Evolutionary conservation across 2,329 filamentous ascomycete species (phyloP), one percentile per base, ranked within the genome.

Genomic region (Ophiosphaerella herpotricha): DNA sequence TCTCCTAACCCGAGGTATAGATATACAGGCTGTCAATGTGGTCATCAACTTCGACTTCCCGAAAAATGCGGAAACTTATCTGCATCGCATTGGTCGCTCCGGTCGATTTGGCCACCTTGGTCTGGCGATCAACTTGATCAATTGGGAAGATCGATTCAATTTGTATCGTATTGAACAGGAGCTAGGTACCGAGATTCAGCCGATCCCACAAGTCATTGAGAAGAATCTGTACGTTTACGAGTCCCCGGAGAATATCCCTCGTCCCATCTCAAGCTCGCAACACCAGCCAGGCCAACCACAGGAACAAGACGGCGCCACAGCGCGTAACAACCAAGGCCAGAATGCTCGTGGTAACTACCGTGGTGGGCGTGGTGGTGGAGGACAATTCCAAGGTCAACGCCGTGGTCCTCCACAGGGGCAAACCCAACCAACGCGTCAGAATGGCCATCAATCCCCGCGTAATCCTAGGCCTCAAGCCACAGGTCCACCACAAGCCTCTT

Each of bases 1-100:
- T 77, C 82, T 99, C 34, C 84, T 99, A 58, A 99, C 94, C 57
- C 92, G 94, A 77, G 94, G 94, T 85, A 99, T 99, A 68, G 94
- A 99, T 77, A 99, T 99, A 60, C 94, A 99, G 76, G 94, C 94
- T 46, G 94, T 99, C 70, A 99, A 99, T 66, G 94, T 99, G 47
- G 94, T 99, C 72, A 99, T 99, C 84, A 99, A 99, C 80, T 99
- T 99, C 69, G 94, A 99, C 70, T 99, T 99, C 74, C 94, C 94
- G 46, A 99, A 99, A 80, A 99, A 99, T 68, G 95, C 94, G 13
- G 94, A 99, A 78, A 99, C 94, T 0, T 99, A 99, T 72, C 86
- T 99, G 50, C 94, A 99, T 78, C 91, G 94, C 63, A 99, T 99
- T 72, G 94, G 94, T 80, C 90, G 94, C 71, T 99, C 94, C 43